Conservation (phyloP, 2,329 filamentous ascomycete genomes). For the Nigrospora osmanthi region DNA sequence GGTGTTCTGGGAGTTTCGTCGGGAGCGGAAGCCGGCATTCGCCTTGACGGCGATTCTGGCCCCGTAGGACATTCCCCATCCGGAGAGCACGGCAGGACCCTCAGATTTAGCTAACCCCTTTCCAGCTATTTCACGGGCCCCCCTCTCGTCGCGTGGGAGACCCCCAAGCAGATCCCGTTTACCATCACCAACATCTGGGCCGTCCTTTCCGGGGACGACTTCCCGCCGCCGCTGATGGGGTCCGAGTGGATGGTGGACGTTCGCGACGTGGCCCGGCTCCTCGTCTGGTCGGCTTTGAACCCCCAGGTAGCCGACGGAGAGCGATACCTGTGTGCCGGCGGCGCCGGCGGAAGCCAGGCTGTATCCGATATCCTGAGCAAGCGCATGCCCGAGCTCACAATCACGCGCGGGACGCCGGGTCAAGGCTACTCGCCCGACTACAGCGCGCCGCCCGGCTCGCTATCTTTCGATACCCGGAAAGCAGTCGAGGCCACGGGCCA, state of each 20-base stretch:
- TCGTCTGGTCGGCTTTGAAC: slow-evolving; percentile 15
- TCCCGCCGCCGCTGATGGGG: slow-evolving; percentile 11
- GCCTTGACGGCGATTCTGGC: slow-evolving; percentile 16
- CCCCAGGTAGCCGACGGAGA: slow-evolving; percentile 14
- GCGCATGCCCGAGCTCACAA: slow-evolving; percentile 8
- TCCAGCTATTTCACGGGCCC: slow-evolving; percentile 17
- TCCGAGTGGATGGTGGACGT: slow-evolving; percentile 16
- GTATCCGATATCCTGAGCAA: slow-evolving; percentile 16
- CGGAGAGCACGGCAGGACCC: not conserved
- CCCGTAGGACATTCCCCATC: slow-evolving; percentile 8
- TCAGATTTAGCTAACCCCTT: not conserved
- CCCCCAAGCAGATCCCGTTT: slow-evolving; percentile 10
- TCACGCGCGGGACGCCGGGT: slow-evolving; percentile 10
- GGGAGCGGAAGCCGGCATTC: slow-evolving; percentile 13
- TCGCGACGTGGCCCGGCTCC: slow-evolving; percentile 17
- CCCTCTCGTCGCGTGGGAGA: slow-evolving; percentile 16
- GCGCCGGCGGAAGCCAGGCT: slow-evolving; percentile 13
- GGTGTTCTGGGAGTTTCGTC: slow-evolving; percentile 15
- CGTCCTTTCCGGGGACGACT: slow-evolving; percentile 10
- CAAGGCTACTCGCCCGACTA: slow-evolving; percentile 15
- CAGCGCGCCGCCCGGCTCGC: slow-evolving; percentile 3
- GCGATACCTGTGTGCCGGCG: slow-evolving; percentile 16
- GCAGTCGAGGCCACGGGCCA: slow-evolving; percentile 17
- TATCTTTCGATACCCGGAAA: slow-evolving; percentile 18
- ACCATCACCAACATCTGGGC: slow-evolving; percentile 13